phyloP scores from a whole-genome alignment of 176 grass and related monocot species.

The Oropetium thomaeum region DNA sequence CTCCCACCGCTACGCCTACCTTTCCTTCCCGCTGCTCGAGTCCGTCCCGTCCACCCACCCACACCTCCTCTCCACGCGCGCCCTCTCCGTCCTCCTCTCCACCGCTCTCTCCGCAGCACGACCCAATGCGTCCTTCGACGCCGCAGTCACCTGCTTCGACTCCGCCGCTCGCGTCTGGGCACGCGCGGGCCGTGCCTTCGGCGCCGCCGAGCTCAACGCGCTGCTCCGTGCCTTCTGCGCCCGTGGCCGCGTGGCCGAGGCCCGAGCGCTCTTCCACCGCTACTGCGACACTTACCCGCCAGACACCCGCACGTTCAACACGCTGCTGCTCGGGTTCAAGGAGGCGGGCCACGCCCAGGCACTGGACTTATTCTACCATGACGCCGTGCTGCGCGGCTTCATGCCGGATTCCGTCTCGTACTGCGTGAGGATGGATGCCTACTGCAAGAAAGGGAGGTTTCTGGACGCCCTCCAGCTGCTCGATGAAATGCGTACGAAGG shows the following conservation, averaged over 20 bases:
- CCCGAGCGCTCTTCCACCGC: conserved; percentile 63
- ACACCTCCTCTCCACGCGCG: conserved; percentile 50
- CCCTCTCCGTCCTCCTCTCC: conserved; percentile 64
- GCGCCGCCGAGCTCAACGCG: conserved; percentile 65
- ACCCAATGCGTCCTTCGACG: conserved; percentile 45
- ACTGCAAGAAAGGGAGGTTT: conserved; percentile 74
- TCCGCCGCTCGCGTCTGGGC: conserved; percentile 57
- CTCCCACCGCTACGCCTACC: conserved; percentile 47
- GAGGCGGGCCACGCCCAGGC: conserved; percentile 63
- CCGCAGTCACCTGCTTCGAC: too few species aligned
- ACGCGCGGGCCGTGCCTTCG: conserved; percentile 51
- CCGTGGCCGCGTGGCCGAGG: conserved; percentile 54
- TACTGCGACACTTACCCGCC: conserved; percentile 54
- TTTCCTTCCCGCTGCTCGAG: conserved; percentile 50
- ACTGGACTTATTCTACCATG: conserved; percentile 87
- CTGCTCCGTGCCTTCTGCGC: conserved; percentile 70
- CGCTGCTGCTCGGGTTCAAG: conserved; percentile 87
- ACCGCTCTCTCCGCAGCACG: conserved; percentile 32
- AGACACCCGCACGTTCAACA: conserved; percentile 71
- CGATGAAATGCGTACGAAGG: conserved; percentile 54
- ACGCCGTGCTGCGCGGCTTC: conserved; percentile 67
- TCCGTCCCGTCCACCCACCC: conserved; percentile 48
- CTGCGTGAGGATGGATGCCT: conserved; percentile 75
- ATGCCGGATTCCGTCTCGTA: conserved; percentile 64
- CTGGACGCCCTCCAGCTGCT: too few species aligned